Percentiles rank a stretch among this genome's conserved stretches.
These are phyloP conservation scores for Daedaleopsis nitida DNA, from an alignment of 768 basidiomycete species.

Conservation along the genomic window DNA sequence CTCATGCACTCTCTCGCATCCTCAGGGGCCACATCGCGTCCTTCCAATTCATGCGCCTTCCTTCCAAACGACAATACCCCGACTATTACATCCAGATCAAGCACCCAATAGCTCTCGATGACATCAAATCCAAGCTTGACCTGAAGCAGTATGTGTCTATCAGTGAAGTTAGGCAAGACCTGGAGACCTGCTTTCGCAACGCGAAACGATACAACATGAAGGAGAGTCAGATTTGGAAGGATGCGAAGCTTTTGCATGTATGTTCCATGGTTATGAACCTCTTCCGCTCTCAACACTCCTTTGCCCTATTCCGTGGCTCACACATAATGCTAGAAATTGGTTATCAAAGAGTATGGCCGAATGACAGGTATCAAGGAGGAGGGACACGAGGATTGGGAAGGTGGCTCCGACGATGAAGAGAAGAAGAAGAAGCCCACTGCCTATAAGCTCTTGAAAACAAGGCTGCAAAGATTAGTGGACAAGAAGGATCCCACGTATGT, in stretches of 20 bases:
- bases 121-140: constrained; percentile 82
- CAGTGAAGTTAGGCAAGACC: constrained; percentile 66
- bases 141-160: constrained; percentile 59
- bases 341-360: constrained; percentile 46
- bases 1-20: constrained; percentile 6
- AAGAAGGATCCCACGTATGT: constrained; percentile 73
- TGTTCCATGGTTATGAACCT: constrained; percentile 29
- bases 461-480: constrained; percentile 71
- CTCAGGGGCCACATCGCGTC: constrained; percentile 66
- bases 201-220: constrained; percentile 82
- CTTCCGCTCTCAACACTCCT: not conserved
- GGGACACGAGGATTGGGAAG: constrained; percentile 25
- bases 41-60: constrained; percentile 66
- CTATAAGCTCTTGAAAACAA: constrained; percentile 63
- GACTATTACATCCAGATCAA: constrained; percentile 86
- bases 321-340: constrained; percentile 42
- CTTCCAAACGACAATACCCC: constrained; percentile 72
- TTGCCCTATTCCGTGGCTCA: not conserved
- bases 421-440: constrained; percentile 68
- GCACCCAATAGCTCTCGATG: constrained; percentile 83
- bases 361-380: constrained; percentile 47
- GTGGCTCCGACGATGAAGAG: constrained; percentile 38
- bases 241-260: constrained; percentile 83
- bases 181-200: constrained; percentile 79
- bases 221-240: constrained; percentile 76